A percentile compares a stretch with the other conserved stretches of the same genome.
Evolutionary conservation across 2,329 filamentous ascomycete species (phyloP).

Genomic region (Stagonosporopsis vannaccii): DNA sequence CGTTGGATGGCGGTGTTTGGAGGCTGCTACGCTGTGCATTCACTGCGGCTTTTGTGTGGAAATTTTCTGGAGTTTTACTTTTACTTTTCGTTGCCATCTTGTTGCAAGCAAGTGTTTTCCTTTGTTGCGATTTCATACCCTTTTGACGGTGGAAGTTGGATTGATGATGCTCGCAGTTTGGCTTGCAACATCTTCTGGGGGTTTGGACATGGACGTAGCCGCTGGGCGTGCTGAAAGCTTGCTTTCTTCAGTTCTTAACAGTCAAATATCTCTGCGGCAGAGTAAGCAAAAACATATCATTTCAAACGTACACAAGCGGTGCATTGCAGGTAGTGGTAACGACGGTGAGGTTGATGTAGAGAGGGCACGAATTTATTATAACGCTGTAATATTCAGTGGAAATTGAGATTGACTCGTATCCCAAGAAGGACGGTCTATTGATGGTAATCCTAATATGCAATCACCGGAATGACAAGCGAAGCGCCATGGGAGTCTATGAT

Average conservation of each 20-base stretch:
- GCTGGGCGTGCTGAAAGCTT: conserved; percentile 43
- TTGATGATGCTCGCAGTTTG: conserved; percentile 20
- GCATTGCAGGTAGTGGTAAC: not conserved
- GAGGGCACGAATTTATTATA: conserved; percentile 16
- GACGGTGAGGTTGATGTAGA: not conserved
- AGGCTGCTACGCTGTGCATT: conserved; percentile 26
- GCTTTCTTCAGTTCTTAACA: conserved; percentile 32
- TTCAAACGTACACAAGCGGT: conserved; percentile 8
- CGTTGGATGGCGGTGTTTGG: conserved; percentile 31
- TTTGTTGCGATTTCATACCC: conserved; percentile 28
- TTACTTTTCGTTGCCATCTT: not conserved
- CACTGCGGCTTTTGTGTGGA: conserved; percentile 18
- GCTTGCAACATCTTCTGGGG: conserved; percentile 29
- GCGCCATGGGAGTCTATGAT: not conserved
- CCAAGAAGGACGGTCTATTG: conserved; percentile 10
- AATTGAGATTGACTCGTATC: conserved; percentile 21
- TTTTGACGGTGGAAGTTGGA: conserved; percentile 22
- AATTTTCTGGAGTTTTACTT: conserved; percentile 19
- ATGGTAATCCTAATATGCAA: conserved; percentile 18
- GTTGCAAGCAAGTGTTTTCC: conserved; percentile 25
- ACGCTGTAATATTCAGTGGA: not conserved
- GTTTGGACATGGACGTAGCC: conserved; percentile 30
- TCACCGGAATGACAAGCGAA: conserved; percentile 14
- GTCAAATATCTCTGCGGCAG: conserved; percentile 35
- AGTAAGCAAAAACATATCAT: conserved; percentile 39